Evolutionary conservation across 2,329 filamentous ascomycete species (phyloP).

Genomic region (Ophiocordyceps camponoti-floridani): DNA sequence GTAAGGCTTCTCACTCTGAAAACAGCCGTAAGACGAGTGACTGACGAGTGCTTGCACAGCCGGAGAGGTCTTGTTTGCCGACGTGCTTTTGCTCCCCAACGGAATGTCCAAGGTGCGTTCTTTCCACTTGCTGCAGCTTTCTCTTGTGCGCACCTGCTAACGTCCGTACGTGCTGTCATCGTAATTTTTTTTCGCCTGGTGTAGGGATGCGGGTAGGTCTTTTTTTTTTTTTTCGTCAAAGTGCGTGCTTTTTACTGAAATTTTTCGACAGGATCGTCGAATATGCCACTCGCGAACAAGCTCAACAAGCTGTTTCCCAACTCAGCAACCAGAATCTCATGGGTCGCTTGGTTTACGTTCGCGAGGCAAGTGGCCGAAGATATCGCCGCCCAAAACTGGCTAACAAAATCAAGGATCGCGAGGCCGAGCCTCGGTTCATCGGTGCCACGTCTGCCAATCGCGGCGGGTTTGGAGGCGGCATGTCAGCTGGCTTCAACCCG

Average conservation of each 20-base stretch:
- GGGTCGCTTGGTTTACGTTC: slow-evolving; percentile 95
- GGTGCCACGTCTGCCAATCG: slow-evolving; percentile 47
- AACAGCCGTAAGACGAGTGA: slow-evolving; percentile 7
- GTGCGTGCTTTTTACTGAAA: not conserved
- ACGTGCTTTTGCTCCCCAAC: slow-evolving; percentile 98
- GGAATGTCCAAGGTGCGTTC: slow-evolving; percentile 99
- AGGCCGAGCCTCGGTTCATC: slow-evolving; percentile 92
- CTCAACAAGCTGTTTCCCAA: slow-evolving; percentile 88
- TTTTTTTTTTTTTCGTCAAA: not conserved
- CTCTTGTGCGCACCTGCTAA: not conserved
- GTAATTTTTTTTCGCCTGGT: too few relatives aligned
- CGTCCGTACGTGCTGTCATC: not conserved
- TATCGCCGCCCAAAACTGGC: not conserved
- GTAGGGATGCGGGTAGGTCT: slow-evolving; percentile 97
- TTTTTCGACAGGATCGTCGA: slow-evolving; percentile 72
- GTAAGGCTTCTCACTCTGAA: slow-evolving; percentile 34
- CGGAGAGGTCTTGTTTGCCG: slow-evolving; percentile 98
- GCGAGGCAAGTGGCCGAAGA: slow-evolving; percentile 49
- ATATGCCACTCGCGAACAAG: slow-evolving; percentile 99
- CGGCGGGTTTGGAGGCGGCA: slow-evolving; percentile 41
- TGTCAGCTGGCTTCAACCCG: slow-evolving; percentile 36
- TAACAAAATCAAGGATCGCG: slow-evolving; percentile 54
- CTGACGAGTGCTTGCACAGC: slow-evolving; percentile 40
- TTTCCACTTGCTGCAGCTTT: not conserved
- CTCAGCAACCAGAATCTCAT: slow-evolving; percentile 99